Percentiles rank a stretch among this genome's conserved stretches.
phyloP scores from a whole-genome alignment of 164 flowering plant genomes.

The Umbilicus rupestris region DNA sequence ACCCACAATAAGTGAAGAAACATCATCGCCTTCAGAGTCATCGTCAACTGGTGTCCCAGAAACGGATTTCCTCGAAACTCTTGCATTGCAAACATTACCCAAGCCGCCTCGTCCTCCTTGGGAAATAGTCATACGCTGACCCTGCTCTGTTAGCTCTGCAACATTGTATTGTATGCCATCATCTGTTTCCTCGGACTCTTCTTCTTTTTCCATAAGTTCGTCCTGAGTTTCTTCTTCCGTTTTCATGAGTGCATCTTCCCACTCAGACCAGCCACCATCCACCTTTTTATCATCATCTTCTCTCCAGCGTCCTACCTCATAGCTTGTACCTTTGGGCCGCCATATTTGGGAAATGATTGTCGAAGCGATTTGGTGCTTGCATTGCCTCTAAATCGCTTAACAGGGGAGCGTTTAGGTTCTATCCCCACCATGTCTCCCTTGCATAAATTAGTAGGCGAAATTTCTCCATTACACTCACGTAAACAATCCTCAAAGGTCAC shows the following conservation, averaged over 20 bases:
- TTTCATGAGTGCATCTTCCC: constrained; percentile 19
- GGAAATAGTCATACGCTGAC: constrained; percentile 56
- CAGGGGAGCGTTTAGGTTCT: too few species aligned
- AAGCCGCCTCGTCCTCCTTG: constrained; percentile 81
- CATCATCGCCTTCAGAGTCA: constrained; percentile 19
- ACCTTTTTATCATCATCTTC: constrained; percentile 6
- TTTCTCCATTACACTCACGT: neutral
- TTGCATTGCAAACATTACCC: constrained; percentile 43
- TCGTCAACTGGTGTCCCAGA: too few species aligned
- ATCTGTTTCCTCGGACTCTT: constrained; percentile 19
- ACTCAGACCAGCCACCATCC: too few species aligned
- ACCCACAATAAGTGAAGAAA: constrained; percentile 32
- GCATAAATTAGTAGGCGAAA: neutral
- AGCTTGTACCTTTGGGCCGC: constrained; percentile 12
- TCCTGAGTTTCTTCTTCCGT: constrained; percentile 8
- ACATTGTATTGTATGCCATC: constrained; percentile 47
- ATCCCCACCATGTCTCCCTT: neutral
- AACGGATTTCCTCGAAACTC: constrained; percentile 20
- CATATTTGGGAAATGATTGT: constrained; percentile 10
- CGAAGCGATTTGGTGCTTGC: constrained; percentile 8
- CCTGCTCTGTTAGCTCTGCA: constrained; percentile 77
- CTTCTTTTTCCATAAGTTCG: constrained; percentile 15
- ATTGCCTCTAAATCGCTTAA: too few species aligned
- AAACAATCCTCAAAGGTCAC: constrained; percentile 13
- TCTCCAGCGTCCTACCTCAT: neutral